Conservation (phyloP, 129 eudicot genomes). For the Flaveria bidentis region DNA sequence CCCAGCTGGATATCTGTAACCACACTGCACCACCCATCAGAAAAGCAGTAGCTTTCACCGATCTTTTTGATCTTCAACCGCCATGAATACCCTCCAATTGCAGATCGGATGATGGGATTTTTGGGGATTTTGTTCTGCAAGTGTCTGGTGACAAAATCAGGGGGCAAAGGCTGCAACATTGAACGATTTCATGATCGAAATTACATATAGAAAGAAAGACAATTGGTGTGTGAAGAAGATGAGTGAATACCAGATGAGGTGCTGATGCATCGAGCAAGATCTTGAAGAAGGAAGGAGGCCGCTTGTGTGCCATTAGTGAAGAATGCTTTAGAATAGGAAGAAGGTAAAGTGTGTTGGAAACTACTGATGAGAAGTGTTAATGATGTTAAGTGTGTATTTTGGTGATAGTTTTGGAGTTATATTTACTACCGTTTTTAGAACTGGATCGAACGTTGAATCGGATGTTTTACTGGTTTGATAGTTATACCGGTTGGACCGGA, state of each 20-base stretch:
- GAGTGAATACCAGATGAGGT: conserved; percentile 21
- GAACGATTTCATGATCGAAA: not conserved
- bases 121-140: conserved; percentile 17
- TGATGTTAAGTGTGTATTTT: too few species aligned
- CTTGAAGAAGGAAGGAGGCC: conserved; percentile 16
- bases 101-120: not conserved
- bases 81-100: conserved; percentile 29
- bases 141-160: conserved; percentile 18
- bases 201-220: not conserved
- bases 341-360: not conserved
- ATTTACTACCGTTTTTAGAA: too few species aligned
- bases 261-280: conserved; percentile 24
- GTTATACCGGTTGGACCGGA: too few species aligned
- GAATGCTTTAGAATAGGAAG: not conserved
- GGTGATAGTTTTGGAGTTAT: too few species aligned
- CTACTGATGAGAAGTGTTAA: too few species aligned
- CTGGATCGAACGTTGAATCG: too few species aligned
- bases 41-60: not conserved
- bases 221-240: not conserved
- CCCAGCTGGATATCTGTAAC: conserved; percentile 16
- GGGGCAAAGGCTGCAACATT: conserved; percentile 34
- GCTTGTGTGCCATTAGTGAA: not conserved
- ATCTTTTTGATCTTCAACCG: conserved; percentile 4
- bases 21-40: conserved; percentile 25
- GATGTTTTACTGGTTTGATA: too few species aligned